Evolutionary conservation across 805 yeast genomes (phyloP), one percentile per base, ranked within the genome.

Genomic region (Starmerella bombi): DNA sequence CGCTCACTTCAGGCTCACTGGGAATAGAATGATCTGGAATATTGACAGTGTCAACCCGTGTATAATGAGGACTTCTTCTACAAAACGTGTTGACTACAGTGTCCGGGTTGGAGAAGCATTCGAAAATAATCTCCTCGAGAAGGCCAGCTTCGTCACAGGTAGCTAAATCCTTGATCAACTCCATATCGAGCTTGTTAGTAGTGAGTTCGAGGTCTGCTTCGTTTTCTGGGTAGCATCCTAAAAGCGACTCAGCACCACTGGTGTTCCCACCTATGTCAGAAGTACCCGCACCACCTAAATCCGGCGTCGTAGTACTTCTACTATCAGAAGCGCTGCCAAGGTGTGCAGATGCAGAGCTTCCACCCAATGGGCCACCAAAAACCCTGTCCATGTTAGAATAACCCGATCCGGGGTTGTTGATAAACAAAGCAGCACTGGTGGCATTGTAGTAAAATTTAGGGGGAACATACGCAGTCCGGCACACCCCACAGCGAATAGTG

Each of bases 381-480:
- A 32, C 27, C 5, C 17, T 14, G 18, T 32, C 35, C 14, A 32
- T 8, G 16, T n/a, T 8, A 20, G 25, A 8, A 6, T 16, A 7
- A 12, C n/a, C 35, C 25, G 17, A 4, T 10, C 17, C n/a, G 31
- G n/a, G 17, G 31, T 28, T 15, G 25, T 20, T 20, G 17, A 7
- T 38, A n/a, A 30, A 34, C 12, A 45, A 18, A 9, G 45, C 45
- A 2, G 41, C 48, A 27, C 28, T 20, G 5, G 38, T 19, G 5
- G 48, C 40, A 19, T 23, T 40, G 38, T 21, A 45, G 17, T 29
- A 25, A 30, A 42, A 45, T 4, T 46, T 42, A 12, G 50, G 50
- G 8, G 50, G 50, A 14, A 45, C 20, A 34, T 53, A 51, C 5
- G 44, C 32, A 2, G 57, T 53, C 10, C 43, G 47, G 37, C 57